A percentile compares a stretch with the other conserved stretches of the same genome.
Evolutionary conservation across 345 rosid species (phyloP).

Genomic region (Clausena lansium): DNA sequence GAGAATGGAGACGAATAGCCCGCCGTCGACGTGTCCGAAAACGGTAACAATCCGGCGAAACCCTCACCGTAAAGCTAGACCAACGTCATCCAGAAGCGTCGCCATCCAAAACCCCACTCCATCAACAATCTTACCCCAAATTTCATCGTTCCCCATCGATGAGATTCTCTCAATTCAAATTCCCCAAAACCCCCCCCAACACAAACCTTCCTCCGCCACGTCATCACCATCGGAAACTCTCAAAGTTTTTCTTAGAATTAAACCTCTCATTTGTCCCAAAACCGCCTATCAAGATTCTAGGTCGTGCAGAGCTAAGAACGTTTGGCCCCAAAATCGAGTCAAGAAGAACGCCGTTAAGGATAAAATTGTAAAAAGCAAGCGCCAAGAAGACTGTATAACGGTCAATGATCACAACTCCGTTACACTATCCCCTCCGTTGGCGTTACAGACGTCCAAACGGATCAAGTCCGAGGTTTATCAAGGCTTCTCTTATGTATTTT

Average conservation of each 20-base stretch:
- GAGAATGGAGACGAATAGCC: constrained; percentile 30
- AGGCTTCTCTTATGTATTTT: constrained; percentile 85
- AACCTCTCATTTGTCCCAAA: constrained; percentile 35
- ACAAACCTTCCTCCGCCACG: not conserved
- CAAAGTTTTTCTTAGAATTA: constrained; percentile 65
- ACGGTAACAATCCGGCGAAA: constrained; percentile 69
- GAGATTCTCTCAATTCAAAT: constrained; percentile 52
- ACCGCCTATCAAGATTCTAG: constrained; percentile 14
- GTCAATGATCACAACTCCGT: constrained; percentile 58
- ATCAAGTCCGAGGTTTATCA: constrained; percentile 71
- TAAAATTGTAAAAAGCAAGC: constrained; percentile 35
- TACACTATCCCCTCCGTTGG: constrained; percentile 54
- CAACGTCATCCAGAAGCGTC: constrained; percentile 42
- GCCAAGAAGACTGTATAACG: constrained; percentile 37
- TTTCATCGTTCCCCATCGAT: constrained; percentile 60
- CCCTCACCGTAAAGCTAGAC: constrained; percentile 73
- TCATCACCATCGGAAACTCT: constrained; percentile 38
- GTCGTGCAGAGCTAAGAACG: constrained; percentile 44
- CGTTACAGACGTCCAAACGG: constrained; percentile 61
- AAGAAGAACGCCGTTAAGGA: constrained; percentile 36
- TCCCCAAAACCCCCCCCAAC: constrained; percentile 22
- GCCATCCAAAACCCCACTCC: constrained; percentile 18
- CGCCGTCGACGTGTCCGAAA: constrained; percentile 42
- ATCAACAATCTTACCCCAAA: constrained; percentile 24
- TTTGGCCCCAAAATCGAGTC: constrained; percentile 58